Evolutionary conservation across 176 grass and related monocot genomes (phyloP).

Genomic region (Lolium perenne): DNA sequence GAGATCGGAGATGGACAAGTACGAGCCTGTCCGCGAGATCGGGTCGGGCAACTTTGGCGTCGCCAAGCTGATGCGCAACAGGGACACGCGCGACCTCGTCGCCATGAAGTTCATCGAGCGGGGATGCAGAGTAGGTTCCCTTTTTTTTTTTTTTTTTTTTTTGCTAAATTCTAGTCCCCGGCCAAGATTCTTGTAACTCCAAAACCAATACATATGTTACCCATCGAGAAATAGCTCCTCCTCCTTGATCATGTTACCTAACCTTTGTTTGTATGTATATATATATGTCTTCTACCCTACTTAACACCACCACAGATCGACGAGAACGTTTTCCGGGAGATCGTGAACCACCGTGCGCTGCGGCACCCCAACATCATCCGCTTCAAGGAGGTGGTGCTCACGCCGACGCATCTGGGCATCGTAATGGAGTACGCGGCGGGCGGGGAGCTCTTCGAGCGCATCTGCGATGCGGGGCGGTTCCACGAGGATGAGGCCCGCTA

Average conservation of each 20-base stretch:
- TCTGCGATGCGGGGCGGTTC: constrained; percentile 84
- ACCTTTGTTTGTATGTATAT: too few relatives aligned
- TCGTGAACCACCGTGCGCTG: constrained; percentile 83
- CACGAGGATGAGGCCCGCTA: constrained; percentile 85
- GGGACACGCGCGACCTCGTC: constrained; percentile 64
- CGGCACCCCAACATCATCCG: constrained; percentile 91
- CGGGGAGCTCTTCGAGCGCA: constrained; percentile 95
- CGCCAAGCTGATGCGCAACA: constrained; percentile 76
- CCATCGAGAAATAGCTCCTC: too few relatives aligned
- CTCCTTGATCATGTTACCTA: too few relatives aligned
- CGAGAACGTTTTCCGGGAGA: constrained; percentile 89
- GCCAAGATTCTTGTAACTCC: too few relatives aligned
- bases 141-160: background rate
- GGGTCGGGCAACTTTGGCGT: constrained; percentile 85
- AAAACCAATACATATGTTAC: too few relatives aligned
- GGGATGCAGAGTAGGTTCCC: constrained; percentile 51
- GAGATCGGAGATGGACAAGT: constrained; percentile 60
- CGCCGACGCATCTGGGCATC: constrained; percentile 82
- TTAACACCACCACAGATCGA: constrained; percentile 52
- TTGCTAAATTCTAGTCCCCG: background rate
- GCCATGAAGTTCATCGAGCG: constrained; percentile 91
- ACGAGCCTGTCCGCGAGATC: constrained; percentile 79
- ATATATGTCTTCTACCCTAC: too few relatives aligned
- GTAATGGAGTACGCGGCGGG: constrained; percentile 96
- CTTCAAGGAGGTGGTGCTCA: constrained; percentile 92